A percentile compares a stretch with the other conserved stretches of the same genome.
These are phyloP conservation scores for Ceratocystis diversiconidia DNA, from an alignment of 2,329 filamentous ascomycete species.

Conservation along the genomic window DNA sequence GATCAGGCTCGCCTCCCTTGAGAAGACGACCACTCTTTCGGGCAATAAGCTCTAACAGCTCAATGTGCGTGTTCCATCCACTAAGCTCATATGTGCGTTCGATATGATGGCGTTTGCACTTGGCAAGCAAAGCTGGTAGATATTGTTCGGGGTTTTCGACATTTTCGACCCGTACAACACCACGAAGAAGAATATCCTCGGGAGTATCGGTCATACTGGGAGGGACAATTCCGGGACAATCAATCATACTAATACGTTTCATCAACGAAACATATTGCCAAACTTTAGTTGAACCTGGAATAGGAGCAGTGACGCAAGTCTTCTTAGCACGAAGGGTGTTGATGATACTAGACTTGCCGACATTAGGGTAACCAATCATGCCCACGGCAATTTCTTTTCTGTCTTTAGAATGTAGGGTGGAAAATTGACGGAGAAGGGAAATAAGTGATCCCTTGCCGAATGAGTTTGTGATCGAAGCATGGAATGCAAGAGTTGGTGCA, in stretches of 20 bases:
- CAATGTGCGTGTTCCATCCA: constrained; percentile 59
- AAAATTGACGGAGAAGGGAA: constrained; percentile 82
- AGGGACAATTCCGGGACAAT: constrained; percentile 91
- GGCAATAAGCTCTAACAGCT: constrained; percentile 77
- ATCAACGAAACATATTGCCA: constrained; percentile 97
- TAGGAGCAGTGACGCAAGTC: constrained; percentile 83
- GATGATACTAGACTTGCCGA: constrained; percentile 92
- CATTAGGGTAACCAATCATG: constrained; percentile 66
- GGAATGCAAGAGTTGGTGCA: constrained; percentile 86
- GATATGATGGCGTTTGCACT: constrained; percentile 74
- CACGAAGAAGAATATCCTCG: constrained; percentile 75
- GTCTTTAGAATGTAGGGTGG: constrained; percentile 62
- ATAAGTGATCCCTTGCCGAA: constrained; percentile 95
- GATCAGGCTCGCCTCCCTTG: constrained; percentile 84
- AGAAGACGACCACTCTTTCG: constrained; percentile 75
- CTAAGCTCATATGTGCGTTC: constrained; percentile 85
- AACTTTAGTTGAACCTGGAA: constrained; percentile 73
- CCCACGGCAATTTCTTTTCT: constrained; percentile 92
- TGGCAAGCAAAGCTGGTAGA: constrained; percentile 64
- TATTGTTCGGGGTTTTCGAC: constrained; percentile 96
- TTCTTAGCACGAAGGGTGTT: constrained; percentile 92
- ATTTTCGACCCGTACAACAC: constrained; percentile 88
- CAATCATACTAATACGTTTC: constrained; percentile 81
- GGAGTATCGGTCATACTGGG: constrained; percentile 73
- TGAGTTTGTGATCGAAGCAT: constrained; percentile 85